These are phyloP conservation scores for Kluyveromyces lactis DNA, from an alignment of 805 yeast genomes.

Conservation along the genomic window DNA sequence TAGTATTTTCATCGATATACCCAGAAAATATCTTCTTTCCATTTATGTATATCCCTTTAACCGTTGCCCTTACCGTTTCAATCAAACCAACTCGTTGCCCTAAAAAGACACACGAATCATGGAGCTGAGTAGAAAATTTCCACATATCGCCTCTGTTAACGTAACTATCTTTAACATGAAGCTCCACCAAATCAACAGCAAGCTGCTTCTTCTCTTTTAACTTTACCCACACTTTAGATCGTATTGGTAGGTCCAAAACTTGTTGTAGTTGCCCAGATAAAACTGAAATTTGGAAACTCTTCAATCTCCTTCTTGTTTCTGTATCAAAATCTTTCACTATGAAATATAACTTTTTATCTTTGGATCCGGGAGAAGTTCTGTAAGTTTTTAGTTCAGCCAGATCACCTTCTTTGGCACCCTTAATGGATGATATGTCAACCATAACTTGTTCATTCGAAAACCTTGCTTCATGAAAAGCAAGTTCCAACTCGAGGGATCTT, in stretches of 20 bases:
- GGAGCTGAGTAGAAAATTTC: conserved; percentile 57
- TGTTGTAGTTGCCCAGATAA: conserved; percentile 52
- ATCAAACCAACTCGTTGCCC: conserved; percentile 59
- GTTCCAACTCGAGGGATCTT: conserved; percentile 16
- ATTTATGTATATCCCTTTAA: conserved; percentile 51
- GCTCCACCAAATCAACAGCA: conserved; percentile 77
- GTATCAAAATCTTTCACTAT: conserved; percentile 32
- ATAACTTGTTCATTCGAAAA: conserved; percentile 51
- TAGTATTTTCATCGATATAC: conserved; percentile 65
- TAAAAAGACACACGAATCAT: conserved; percentile 55
- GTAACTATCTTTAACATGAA: conserved; percentile 71
- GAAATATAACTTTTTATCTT: conserved; percentile 36
- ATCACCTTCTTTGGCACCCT: conserved; percentile 66
- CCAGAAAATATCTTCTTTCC: conserved; percentile 71
- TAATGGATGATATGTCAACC: conserved; percentile 49
- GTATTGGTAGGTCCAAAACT: conserved; percentile 53
- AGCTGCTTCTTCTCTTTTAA: conserved; percentile 37
- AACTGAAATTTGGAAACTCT: conserved; percentile 43
- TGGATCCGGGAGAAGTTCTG: conserved; percentile 18
- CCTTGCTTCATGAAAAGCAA: conserved; percentile 56
- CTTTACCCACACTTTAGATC: conserved; percentile 57
- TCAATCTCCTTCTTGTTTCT: conserved; percentile 23
- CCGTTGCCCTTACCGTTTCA: conserved; percentile 52
- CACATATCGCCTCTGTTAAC: conserved; percentile 91
- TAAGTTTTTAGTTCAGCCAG: conserved; percentile 59